Evolutionary conservation across 768 basidiomycete species (phyloP), one percentile per base, ranked within the genome.

Genomic region (Pisolithus tinctorius): DNA sequence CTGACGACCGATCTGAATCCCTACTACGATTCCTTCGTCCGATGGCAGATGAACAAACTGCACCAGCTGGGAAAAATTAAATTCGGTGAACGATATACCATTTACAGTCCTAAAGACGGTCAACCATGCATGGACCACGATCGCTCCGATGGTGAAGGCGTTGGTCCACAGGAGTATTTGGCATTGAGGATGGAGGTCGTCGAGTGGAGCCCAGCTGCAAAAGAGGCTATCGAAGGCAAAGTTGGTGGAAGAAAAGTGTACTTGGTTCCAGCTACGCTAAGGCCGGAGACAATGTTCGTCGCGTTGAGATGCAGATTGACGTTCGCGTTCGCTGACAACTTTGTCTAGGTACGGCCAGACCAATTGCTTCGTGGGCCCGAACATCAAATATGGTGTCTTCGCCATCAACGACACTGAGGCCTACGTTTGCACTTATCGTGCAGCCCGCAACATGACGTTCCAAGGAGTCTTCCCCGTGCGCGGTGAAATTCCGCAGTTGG

Each of bases 81-180:
- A 70, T 99, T 97, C 63, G 96, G 96, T 45, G 89, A 96, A 70
- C 85, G 96, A 41, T 95, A 97, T 69, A 99, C 96, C 13, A 91
- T 99, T 63, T 99, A 96, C 78, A 94, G 91, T 57, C 93, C 93
- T 2, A 97, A 97, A 69, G 96, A 99, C 59, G 94, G 93, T 2
- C 96, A 98, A 64, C 95, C 96, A 0, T 99, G 96, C 64, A 98
- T 99, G 96, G 96, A 99, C 69, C 96, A 99, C 72, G 96, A 99
- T 68, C 87, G 96, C 51, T 80, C 83, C 47, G 91, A 92, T 53
- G 96, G 96, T 39, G 96, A 99, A 70, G 95, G 86, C 44, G 74
- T 93, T 50, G 92, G 91, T 6, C 96, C 96, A 4, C 92, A 94
- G 62, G 95, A 98, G 64, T 98, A 98, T 71, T 90, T 94, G 17